These are phyloP conservation scores for Viola odorata DNA, from an alignment of 345 rosid genomes.

Conservation along the genomic window DNA sequence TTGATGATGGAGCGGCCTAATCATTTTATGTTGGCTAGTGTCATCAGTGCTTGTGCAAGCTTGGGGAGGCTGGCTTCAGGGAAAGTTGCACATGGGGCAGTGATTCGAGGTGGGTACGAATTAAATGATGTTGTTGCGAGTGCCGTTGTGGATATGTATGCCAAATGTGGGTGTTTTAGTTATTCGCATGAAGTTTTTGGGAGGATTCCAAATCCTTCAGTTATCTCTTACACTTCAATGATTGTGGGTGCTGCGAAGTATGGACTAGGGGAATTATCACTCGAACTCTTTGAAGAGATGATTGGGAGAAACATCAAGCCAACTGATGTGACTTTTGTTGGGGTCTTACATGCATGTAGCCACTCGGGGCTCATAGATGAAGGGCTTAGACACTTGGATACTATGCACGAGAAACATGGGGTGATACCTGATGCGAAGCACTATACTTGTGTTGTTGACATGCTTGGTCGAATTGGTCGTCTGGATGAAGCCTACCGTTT, in stretches of 20 bases:
- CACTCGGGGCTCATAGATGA: slow-evolving; percentile 70
- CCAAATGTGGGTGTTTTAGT: slow-evolving; percentile 57
- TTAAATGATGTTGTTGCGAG: slow-evolving; percentile 50
- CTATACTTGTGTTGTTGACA: slow-evolving; percentile 71
- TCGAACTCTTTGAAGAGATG: slow-evolving; percentile 53
- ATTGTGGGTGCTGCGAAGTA: slow-evolving; percentile 51
- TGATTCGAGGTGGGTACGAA: slow-evolving; percentile 38
- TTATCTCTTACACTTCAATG: slow-evolving; percentile 68
- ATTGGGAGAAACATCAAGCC: slow-evolving; percentile 48
- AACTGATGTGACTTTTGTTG: slow-evolving; percentile 61
- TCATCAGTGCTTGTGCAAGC: slow-evolving; percentile 62
- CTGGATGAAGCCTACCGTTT: slow-evolving; percentile 60
- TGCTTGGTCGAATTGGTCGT: slow-evolving; percentile 70
- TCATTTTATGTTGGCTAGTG: slow-evolving; percentile 66
- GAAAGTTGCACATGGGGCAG: slow-evolving; percentile 56
- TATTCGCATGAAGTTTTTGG: slow-evolving; percentile 53
- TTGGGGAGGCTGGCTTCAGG: slow-evolving; percentile 60
- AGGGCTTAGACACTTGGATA: slow-evolving; percentile 47
- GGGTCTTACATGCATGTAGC: slow-evolving; percentile 72
- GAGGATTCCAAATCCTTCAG: slow-evolving; percentile 45
- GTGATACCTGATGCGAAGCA: slow-evolving; percentile 55
- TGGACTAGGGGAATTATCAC: slow-evolving; percentile 48
- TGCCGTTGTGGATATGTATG: slow-evolving; percentile 78
- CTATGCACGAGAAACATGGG: slow-evolving; percentile 46
- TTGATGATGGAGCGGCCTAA: slow-evolving; percentile 30